phyloP scores from a whole-genome alignment of 495 filamentous ascomycete species.

The Podospora australis region DNA sequence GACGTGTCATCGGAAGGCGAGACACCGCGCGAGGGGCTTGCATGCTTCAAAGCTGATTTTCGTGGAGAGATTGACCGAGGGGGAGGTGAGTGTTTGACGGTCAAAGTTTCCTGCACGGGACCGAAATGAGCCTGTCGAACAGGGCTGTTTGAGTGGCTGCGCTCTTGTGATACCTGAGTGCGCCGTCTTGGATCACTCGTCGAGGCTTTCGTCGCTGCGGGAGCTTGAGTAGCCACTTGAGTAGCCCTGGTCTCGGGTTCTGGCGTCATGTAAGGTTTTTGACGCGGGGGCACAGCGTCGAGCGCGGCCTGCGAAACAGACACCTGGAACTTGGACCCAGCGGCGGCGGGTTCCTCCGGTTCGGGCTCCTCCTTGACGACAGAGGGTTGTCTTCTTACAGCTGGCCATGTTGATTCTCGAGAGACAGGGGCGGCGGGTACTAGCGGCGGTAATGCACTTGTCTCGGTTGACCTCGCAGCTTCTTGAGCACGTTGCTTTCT shows the following conservation, averaged over 20 bases:
- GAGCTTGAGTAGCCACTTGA: not conserved
- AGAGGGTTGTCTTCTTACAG: slow-evolving; percentile 50
- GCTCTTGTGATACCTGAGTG: slow-evolving; percentile 9
- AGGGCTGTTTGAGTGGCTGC: slow-evolving; percentile 32
- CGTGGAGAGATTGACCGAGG: slow-evolving; percentile 74
- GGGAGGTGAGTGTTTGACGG: slow-evolving; percentile 67
- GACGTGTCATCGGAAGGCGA: slow-evolving; percentile 39
- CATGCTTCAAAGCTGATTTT: slow-evolving; percentile 78
- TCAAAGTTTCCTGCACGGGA: slow-evolving; percentile 42
- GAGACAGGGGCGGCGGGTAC: not conserved
- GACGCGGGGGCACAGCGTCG: not conserved
- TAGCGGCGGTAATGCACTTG: too few species aligned
- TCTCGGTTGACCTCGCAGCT: too few species aligned
- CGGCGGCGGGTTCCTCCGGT: slow-evolving; percentile 29
- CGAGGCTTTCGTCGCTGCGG: not conserved
- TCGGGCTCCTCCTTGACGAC: slow-evolving; percentile 57
- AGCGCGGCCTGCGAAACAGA: not conserved
- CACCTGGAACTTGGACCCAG: too few species aligned
- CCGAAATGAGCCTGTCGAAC: slow-evolving; percentile 69
- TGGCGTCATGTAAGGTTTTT: not conserved
- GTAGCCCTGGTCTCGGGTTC: too few species aligned
- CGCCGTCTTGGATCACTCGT: not conserved
- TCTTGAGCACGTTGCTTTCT: slow-evolving; percentile 10
- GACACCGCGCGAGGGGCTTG: slow-evolving; percentile 43
- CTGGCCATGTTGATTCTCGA: slow-evolving; percentile 5